Base-by-base conservation (phyloP, 164 flowering plant species). In the Magnolia officinalis region DNA sequence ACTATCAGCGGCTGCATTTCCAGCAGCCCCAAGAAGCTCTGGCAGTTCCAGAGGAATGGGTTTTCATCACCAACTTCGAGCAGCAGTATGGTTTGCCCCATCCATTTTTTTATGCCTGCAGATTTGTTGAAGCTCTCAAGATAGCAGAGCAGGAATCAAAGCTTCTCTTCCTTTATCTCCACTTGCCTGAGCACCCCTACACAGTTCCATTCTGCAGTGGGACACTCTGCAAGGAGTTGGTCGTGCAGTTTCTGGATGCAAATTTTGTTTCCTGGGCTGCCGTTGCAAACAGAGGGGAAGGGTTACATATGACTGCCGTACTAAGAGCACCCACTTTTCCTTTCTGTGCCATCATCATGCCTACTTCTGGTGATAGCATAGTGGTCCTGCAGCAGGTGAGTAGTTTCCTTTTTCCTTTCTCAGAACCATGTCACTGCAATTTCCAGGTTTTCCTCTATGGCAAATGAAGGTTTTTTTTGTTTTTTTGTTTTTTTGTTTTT, bases 231-330 rank as follows among this genome's bases (percentile, higher is more conserved):
- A 87, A 88, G 0, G 97, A 91, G 74, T 63, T 89, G 21, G 87
- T 87, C 23, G 85, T 83, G 21, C 92, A 90, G 87, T 90, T 84
- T 73, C 88, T 92, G 67, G 92, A 91, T 80, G 91, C 88, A 7
- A 92, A 92, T 70, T 92, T 90, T 78, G 88, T 91, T 73, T 82
- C 79, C 71, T 92, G 97, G 97, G 94, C 90, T 26, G 89, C 84
- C 23, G 65, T 90, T 49, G 85, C 80, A 8, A 78, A 78, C 73
- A 78, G 83, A 75, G 92, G 87, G 45, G 97, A 91, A 51, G 95
- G 95, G n/a, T 23, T 84, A 72, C 86, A 84, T 20, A 83, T 92
- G 91, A 81, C 83, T 23, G 37, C 79, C 1, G 79, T 83, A 0
- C 65, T 91, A 67, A 75, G 74, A 64, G 90, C 88, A 55, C 69